Evolutionary conservation across 345 rosid species (phyloP), one percentile per base, ranked within the genome.

Genomic region (Populus nigra): DNA sequence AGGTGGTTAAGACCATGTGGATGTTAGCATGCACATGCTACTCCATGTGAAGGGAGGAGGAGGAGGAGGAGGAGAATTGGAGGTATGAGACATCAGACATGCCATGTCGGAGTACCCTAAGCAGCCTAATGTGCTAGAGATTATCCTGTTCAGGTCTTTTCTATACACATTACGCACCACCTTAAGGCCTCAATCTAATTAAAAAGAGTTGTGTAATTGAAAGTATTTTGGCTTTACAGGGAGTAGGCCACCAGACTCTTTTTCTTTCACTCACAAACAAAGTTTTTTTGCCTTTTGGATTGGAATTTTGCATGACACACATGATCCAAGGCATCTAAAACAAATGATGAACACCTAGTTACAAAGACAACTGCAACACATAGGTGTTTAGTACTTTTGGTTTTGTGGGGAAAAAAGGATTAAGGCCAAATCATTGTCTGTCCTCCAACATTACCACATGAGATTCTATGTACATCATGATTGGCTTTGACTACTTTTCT

Each of bases 401-500:
- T 76, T 75, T 70, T 77, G 62, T 69, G 74, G 68, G 62, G 25
- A 1, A n/a, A 65, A 23, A 50, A 41, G 82, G 71, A 78, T 65
- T 29, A 73, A 70, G 82, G 82, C 43, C 80, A 73, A 76, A 69
- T 86, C 82, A 86, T 85, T 85, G 80, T 90, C 84, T 77, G 82
- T 85, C 36, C 73, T 71, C 92, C 87, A 88, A 84, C 89, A 93
- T 70, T 83, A 84, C 85, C 89, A 87, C 91, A 87, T 88, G 92
- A 91, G 86, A 87, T 76, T 91, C 88, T 89, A 79, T 87, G 16
- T 62, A 87, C 88, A 77, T 70, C 88, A 87, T 85, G 87, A 91
- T 93, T 93, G 92, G 88, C 53, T 89, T 93, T 93, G 98, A 92
- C 95, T 77, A 86, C 97, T 85, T 91, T 90, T 86, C 79, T 75